phyloP scores from a whole-genome alignment of 768 basidiomycete genomes.

The Macrolepiota albuminosa region DNA sequence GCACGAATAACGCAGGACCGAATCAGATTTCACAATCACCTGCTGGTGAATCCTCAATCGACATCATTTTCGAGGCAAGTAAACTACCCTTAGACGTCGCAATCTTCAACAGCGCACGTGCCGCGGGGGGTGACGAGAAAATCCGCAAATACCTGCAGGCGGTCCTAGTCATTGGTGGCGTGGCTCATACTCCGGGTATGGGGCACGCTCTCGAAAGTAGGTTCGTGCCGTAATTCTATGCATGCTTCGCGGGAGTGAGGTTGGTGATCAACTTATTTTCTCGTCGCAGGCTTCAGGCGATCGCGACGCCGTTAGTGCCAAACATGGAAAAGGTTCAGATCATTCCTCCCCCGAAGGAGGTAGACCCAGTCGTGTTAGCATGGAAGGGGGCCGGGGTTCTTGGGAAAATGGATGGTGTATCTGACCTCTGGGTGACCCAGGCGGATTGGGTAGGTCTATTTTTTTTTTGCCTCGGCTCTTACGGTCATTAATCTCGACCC shows the following conservation, averaged over 20 bases:
- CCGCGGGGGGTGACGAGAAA: constrained; percentile 84
- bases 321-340: constrained; percentile 89
- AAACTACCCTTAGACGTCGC: constrained; percentile 91
- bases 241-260: background rate
- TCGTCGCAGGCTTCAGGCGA: constrained; percentile 62
- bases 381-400: constrained; percentile 96
- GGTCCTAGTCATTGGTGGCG: constrained; percentile 84
- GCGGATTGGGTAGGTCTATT: constrained; percentile 74
- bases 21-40: constrained; percentile 22
- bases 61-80: constrained; percentile 79
- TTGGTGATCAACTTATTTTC: constrained; percentile 1
- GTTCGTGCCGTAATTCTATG: constrained; percentile 32
- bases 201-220: constrained; percentile 85
- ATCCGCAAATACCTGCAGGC: constrained; percentile 86
- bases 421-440: constrained; percentile 84
- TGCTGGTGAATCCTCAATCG: constrained; percentile 54
- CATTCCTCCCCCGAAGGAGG: constrained; percentile 90
- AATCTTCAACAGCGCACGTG: constrained; percentile 87
- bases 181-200: constrained; percentile 76
- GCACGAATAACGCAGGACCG: constrained; percentile 8
- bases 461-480: constrained; percentile 3
- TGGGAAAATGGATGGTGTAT: constrained; percentile 85
- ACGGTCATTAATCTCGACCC: constrained; percentile 5
- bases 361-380: constrained; percentile 83
- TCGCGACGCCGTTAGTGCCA: constrained; percentile 75